Conservation (phyloP, 805 yeast species). For the Hanseniaspora hatyaiensis region DNA sequence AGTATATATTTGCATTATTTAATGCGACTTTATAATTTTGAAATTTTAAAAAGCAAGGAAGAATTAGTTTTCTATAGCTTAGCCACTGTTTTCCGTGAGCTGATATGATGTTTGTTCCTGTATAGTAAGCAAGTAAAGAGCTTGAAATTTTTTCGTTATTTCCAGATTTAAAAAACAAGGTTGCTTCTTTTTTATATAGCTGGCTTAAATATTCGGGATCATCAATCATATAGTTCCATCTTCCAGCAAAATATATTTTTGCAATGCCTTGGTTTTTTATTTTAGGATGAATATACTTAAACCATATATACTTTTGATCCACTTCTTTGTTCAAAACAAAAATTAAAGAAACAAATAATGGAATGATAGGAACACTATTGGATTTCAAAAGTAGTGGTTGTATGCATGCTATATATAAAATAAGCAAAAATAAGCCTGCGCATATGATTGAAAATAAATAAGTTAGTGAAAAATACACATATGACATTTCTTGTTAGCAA, state of each 20-base stretch:
- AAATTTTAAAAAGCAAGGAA: constrained; percentile 42
- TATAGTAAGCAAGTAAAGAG: constrained; percentile 42
- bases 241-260: constrained; percentile 46
- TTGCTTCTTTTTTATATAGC: constrained; percentile 38
- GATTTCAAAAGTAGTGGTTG: constrained; percentile 42
- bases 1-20: constrained; percentile 32
- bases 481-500: too few relatives aligned
- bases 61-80: constrained; percentile 35
- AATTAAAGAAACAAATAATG: constrained; percentile 45
- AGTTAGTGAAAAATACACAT: too few relatives aligned
- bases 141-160: constrained; percentile 48
- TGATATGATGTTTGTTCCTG: constrained; percentile 52
- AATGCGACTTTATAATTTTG: constrained; percentile 29
- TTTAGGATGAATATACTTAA: constrained; percentile 34
- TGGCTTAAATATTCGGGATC: constrained; percentile 38
- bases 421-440: not conserved
- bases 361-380: constrained; percentile 49
- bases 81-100: constrained; percentile 47
- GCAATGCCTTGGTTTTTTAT: constrained; percentile 47
- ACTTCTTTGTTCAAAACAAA: constrained; percentile 30
- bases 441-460: too few relatives aligned
- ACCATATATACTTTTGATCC: constrained; percentile 37
- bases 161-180: constrained; percentile 45
- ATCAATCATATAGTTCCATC: constrained; percentile 48
- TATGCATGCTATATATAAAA: constrained; percentile 17